phyloP scores from a whole-genome alignment of 1,284 basidiomycete genomes.

The Melampsora abietis-canadensis region DNA sequence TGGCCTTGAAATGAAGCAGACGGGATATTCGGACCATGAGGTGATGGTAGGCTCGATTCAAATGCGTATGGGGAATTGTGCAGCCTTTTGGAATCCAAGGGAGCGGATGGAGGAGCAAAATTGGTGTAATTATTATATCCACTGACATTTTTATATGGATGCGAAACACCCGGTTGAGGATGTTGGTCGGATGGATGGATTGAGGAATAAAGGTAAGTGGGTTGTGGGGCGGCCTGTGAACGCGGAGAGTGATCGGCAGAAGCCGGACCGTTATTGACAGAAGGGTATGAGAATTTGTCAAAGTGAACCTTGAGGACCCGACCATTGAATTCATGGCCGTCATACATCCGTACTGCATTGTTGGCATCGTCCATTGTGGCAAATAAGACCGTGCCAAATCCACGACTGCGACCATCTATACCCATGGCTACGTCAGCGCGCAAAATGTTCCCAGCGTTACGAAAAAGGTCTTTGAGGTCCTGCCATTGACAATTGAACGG shows the following conservation, averaged over 20 bases:
- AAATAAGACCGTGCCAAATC: constrained; percentile 91
- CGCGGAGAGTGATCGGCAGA: background rate
- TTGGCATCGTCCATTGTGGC: constrained; percentile 82
- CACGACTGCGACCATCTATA: constrained; percentile 84
- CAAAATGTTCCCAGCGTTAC: constrained; percentile 87
- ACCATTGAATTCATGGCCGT: constrained; percentile 48
- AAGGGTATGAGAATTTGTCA: constrained; percentile 8
- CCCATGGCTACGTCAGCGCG: constrained; percentile 89
- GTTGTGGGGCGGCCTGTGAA: constrained; percentile 6
- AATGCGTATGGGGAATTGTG: too few species aligned
- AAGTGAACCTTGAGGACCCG: constrained; percentile 21
- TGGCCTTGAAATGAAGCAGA: background rate
- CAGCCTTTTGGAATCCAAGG: too few species aligned
- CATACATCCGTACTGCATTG: constrained; percentile 53
- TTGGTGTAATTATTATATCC: too few species aligned
- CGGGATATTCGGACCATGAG: background rate
- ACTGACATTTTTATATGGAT: too few species aligned
- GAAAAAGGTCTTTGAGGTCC: constrained; percentile 94
- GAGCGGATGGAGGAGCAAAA: too few species aligned
- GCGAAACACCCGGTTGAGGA: too few species aligned
- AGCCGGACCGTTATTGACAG: background rate
- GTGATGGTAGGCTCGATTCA: background rate
- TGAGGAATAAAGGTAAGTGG: background rate
- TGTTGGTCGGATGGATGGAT: background rate
- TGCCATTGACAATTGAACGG: constrained; percentile 93